Evolutionary conservation across 345 rosid species (phyloP), one percentile per base, ranked within the genome.

Genomic region (Bruguiera gymnorhiza): DNA sequence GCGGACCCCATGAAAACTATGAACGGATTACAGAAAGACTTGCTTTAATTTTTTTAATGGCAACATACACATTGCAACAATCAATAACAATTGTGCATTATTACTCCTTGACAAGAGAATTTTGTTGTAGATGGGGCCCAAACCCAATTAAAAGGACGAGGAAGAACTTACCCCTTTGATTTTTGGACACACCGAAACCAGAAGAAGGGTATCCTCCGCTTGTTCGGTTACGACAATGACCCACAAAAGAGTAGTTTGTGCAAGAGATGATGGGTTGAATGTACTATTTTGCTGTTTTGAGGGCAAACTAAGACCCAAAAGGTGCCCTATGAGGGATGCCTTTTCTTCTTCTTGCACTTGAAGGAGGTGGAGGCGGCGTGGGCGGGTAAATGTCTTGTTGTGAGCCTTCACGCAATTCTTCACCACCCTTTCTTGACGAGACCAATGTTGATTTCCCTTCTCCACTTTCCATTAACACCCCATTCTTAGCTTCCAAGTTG

Each of bases 271-370:
- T 57, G 69, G 64, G 21, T 51, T 46, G 66, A 60, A 73, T 60
- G 50, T 50, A 31, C 51, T 20, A 56, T 3, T 3, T 11, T 20
- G n/a, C 23, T 46, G 6, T 54, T 37, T 56, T 58, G 50, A 43
- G 50, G 50, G 50, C 20, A 26, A 3, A 20, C 75, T 79, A 92
- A 71, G 96, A 83, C 21, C 84, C 85, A 82, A 86, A 86, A 59
- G 98, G 95, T 61, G 98, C 93, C 68, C 98, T 81, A 37, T 77
- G 96, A 67, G 98, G 97, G 51, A 86, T 82, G 72, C 97, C 97
- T 84, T 93, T 93, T 76, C 98, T 86, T 74, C 98, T 83, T 55
- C 95, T 88, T 76, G 83, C 81, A 70, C 75, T 83, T 30, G 93
- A 82, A 76, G 79, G 83, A 62, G 83, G 83, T 68, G 86, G 84